Evolutionary conservation across 2,329 filamentous ascomycete species (phyloP).

Genomic region (Rutstroemia sp.): DNA sequence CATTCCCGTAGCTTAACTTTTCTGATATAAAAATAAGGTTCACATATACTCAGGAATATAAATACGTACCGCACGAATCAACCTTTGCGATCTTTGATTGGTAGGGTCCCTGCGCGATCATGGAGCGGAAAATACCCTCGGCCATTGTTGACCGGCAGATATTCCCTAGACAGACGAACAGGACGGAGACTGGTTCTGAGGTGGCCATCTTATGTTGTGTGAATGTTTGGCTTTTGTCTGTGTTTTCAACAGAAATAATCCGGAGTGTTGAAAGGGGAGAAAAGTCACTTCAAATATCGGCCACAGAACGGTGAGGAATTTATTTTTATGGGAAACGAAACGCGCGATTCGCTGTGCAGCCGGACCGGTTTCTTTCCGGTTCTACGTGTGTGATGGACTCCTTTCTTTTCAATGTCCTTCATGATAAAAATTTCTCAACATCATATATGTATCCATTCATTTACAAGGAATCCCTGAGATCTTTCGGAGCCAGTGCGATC

Average conservation of each 20-base stretch:
- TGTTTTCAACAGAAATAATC: neutral
- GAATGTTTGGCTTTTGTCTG: neutral
- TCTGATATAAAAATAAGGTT: neutral
- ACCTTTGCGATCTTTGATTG: slow-evolving; percentile 55
- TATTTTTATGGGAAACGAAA: too few relatives aligned
- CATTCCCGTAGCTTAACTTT: neutral
- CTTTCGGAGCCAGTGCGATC: too few relatives aligned
- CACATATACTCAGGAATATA: neutral
- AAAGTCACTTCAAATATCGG: neutral
- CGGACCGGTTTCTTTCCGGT: too few relatives aligned
- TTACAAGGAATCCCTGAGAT: too few relatives aligned
- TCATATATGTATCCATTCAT: too few relatives aligned
- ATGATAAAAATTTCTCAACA: too few relatives aligned
- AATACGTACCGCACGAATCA: slow-evolving; percentile 71
- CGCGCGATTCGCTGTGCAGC: too few relatives aligned
- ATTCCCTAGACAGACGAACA: slow-evolving; percentile 96
- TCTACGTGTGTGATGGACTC: too few relatives aligned
- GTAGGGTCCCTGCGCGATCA: slow-evolving; percentile 55
- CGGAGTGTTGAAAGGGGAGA: neutral
- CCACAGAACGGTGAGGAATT: too few relatives aligned
- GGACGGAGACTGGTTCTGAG: slow-evolving; percentile 53
- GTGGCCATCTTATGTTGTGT: neutral
- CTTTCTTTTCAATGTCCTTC: too few relatives aligned
- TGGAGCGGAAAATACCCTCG: slow-evolving; percentile 79
- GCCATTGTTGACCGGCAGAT: slow-evolving; percentile 95